phyloP scores from a whole-genome alignment of 306 rosid genomes.

The Trifolium repens region DNA sequence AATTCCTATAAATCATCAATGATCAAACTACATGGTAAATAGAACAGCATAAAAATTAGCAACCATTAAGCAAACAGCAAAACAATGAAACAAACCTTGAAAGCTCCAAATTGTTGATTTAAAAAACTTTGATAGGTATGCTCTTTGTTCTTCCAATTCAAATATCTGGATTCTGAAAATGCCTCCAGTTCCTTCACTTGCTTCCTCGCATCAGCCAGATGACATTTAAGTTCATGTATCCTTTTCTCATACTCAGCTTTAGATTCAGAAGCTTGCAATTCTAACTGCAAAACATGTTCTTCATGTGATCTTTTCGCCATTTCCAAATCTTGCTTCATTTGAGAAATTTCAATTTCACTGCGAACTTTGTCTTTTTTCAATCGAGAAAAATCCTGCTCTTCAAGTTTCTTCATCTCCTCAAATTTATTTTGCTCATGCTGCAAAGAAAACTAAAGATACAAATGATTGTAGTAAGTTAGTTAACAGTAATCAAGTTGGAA shows the following conservation, averaged over 20 bases:
- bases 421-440: slow-evolving; percentile 69
- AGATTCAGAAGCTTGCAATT: slow-evolving; percentile 66
- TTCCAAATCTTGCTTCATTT: slow-evolving; percentile 71
- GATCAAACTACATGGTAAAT: slow-evolving; percentile 34
- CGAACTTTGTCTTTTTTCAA: slow-evolving; percentile 72
- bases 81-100: slow-evolving; percentile 64
- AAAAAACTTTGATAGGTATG: slow-evolving; percentile 60
- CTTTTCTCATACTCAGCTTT: slow-evolving; percentile 63
- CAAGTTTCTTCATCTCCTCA: slow-evolving; percentile 80
- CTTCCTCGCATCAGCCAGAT: slow-evolving; percentile 65
- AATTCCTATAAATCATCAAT: slow-evolving; percentile 58
- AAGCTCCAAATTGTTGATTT: slow-evolving; percentile 59
- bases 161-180: slow-evolving; percentile 73
- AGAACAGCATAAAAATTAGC: slow-evolving; percentile 31
- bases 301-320: slow-evolving; percentile 61
- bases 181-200: slow-evolving; percentile 73
- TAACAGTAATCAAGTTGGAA: slow-evolving; percentile 11
- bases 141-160: slow-evolving; percentile 87
- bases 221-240: slow-evolving; percentile 62
- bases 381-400: slow-evolving; percentile 70
- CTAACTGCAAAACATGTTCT: slow-evolving; percentile 60
- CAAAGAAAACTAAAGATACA: slow-evolving; percentile 45
- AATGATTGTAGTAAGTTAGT: slow-evolving; percentile 32
- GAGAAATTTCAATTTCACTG: slow-evolving; percentile 63
- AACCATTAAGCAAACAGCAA: slow-evolving; percentile 27